Base-by-base conservation (phyloP, 371 early-diverging fungal species). In the Mortierella sp. region DNA sequence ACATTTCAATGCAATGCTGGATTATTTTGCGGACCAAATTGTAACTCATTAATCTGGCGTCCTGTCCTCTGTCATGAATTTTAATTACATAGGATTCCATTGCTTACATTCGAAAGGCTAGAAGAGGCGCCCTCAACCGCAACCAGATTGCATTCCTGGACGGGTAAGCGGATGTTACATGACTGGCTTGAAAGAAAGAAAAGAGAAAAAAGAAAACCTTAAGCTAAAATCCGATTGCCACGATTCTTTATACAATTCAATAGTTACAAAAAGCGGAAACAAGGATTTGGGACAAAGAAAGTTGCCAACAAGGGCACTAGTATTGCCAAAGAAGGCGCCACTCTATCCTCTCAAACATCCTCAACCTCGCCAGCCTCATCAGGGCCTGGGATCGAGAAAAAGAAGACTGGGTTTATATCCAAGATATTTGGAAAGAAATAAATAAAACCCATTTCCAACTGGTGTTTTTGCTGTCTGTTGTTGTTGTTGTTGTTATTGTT, bases 91-190 rank as follows among this genome's bases (percentile, higher is more conserved):
- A 86, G 84, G 93, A 93, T 70, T 91, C 90, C 8, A 89, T 92
- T 47, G 86, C 87, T 2, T 84, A 86, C 61, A 83, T 94, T 33
- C 84, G 94, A 43, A 79, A 84, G 65, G 76, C 86, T 52, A 74
- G 94, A 47, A 70, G 93, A 70, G 93, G 94, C 11, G 90, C 92
- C 4, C 84, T 94, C 53, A 94, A 92, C 77, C 88, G 87, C 65
- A 76, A 73, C 2, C 93, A 94, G 71, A 83, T 94, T 41, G 85
- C 84, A 28, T 93, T 86, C 73, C 65, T 89, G 38, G 87, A 86
- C 63, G 65, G 77, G 81, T 87, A 85, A 65, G 16, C 53, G n/a
- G 45, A 43, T 43, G 16, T 43, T 10, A 13, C 45, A 13, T 16
- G 45, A 13, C 13, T 43, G 16, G 10, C 45, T 43, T 43, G 7